A percentile compares a stretch with the other conserved stretches of the same genome.
phyloP scores from a whole-genome alignment of 768 basidiomycete genomes.

The Leccinellum luteum region DNA sequence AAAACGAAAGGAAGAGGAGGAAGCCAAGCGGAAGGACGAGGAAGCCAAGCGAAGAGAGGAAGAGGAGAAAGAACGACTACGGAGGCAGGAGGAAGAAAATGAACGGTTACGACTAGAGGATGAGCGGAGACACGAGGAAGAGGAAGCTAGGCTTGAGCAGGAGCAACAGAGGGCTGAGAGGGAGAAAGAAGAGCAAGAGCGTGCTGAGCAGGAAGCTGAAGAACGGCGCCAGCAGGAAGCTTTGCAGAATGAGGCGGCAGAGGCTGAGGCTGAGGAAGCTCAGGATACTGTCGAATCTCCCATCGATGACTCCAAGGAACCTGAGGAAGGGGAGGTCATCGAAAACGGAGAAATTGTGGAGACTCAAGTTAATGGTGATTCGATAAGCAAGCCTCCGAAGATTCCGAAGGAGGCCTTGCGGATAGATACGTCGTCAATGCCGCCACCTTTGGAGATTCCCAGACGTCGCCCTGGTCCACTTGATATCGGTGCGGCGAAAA shows the following conservation, averaged over 20 bases:
- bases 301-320: slow-evolving; percentile 46
- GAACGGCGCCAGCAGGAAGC: slow-evolving; percentile 30
- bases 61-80: slow-evolving; percentile 40
- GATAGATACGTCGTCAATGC: slow-evolving; percentile 56
- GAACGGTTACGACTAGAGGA: slow-evolving; percentile 31
- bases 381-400: slow-evolving; percentile 39
- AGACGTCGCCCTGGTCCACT: slow-evolving; percentile 67
- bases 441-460: slow-evolving; percentile 39
- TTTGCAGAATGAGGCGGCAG: slow-evolving; percentile 22
- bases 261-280: slow-evolving; percentile 39
- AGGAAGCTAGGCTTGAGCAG: slow-evolving; percentile 28
- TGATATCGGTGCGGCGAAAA: slow-evolving; percentile 58
- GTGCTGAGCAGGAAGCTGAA: slow-evolving; percentile 34
- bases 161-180: slow-evolving; percentile 30
- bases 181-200: slow-evolving; percentile 43
- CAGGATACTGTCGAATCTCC: slow-evolving; percentile 35
- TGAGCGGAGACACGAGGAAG: slow-evolving; percentile 33
- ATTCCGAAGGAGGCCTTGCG: slow-evolving; percentile 53
- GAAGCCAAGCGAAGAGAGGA: slow-evolving; percentile 43
- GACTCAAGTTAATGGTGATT: slow-evolving; percentile 32
- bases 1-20: slow-evolving; percentile 43
- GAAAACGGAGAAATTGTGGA: slow-evolving; percentile 32
- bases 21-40: slow-evolving; percentile 39
- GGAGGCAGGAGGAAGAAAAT: slow-evolving; percentile 40
- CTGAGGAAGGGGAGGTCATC: slow-evolving; percentile 37